Evolutionary conservation across 2,329 filamentous ascomycete genomes (phyloP).

Genomic region (Dactylellina cionopaga): DNA sequence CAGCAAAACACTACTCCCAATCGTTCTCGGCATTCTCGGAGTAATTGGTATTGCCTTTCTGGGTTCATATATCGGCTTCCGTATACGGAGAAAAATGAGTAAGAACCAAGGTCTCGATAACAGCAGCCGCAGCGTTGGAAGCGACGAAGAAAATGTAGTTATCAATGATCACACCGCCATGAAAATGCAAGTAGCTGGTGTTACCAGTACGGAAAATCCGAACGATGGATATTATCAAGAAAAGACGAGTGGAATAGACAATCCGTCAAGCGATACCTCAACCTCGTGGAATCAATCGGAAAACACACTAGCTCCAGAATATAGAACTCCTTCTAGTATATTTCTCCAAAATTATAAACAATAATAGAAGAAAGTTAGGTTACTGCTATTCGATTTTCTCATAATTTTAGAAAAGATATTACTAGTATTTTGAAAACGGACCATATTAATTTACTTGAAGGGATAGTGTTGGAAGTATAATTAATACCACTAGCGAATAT

Average conservation of each 20-base stretch:
- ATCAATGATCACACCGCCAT: too few species aligned
- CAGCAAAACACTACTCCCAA: not conserved
- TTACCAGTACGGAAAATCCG: not conserved
- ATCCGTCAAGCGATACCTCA: not conserved
- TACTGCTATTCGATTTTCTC: too few species aligned
- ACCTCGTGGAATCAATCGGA: constrained; percentile 18
- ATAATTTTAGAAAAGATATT: too few species aligned
- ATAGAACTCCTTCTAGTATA: not conserved
- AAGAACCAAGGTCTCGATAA: not conserved
- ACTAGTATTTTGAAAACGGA: too few species aligned
- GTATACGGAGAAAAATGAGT: not conserved
- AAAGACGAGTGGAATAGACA: not conserved
- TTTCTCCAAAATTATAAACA: too few species aligned
- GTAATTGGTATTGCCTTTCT: not conserved
- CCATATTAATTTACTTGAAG: too few species aligned
- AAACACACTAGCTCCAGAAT: not conserved
- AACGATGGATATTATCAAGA: not conserved
- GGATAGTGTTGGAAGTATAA: too few species aligned
- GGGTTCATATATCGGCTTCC: not conserved
- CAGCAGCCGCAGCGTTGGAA: not conserved
- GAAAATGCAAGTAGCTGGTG: not conserved
- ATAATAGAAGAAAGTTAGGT: too few species aligned
- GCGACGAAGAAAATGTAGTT: not conserved
- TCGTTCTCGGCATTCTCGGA: constrained; percentile 8
- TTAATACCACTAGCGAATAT: too few species aligned